Conservation (phyloP, 1,284 basidiomycete genomes). For the Cutaneotrichosporon cyanovorans region DNA sequence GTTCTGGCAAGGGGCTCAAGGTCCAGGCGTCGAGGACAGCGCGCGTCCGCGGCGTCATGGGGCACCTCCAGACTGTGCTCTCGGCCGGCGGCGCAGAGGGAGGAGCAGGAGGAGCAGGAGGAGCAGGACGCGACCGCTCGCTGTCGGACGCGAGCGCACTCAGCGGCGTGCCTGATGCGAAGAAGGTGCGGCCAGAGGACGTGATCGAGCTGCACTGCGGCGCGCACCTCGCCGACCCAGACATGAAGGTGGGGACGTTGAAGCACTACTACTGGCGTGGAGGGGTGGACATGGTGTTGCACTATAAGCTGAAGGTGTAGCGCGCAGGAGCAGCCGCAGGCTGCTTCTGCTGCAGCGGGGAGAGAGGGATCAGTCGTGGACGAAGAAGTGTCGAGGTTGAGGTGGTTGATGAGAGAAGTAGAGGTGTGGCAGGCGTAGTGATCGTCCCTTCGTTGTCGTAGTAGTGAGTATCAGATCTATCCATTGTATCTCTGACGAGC, state of each 20-base stretch:
- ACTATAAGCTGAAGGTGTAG: slow-evolving; percentile 59
- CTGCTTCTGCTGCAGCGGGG: too few species aligned
- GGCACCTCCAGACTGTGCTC: slow-evolving; percentile 8
- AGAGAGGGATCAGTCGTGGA: too few species aligned
- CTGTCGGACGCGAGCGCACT: slow-evolving; percentile 9
- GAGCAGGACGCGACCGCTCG: slow-evolving; percentile 5
- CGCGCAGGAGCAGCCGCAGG: background rate
- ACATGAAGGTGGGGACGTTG: slow-evolving; percentile 81
- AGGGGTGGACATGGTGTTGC: slow-evolving; percentile 68
- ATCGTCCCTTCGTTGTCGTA: too few species aligned
- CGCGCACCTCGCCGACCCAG: slow-evolving; percentile 65
- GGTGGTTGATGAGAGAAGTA: too few species aligned
- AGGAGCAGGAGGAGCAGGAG: too few species aligned
- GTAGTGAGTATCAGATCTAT: too few species aligned
- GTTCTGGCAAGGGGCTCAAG: slow-evolving; percentile 6
- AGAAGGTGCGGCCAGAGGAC: slow-evolving; percentile 55
- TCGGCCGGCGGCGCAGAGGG: too few species aligned
- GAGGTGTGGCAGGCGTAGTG: too few species aligned
- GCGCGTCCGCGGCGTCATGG: slow-evolving; percentile 16
- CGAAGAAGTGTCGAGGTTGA: too few species aligned
- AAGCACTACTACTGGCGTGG: slow-evolving; percentile 79
- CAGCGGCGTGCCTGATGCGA: slow-evolving; percentile 5
- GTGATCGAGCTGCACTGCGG: slow-evolving; percentile 82
- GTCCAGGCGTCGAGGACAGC: slow-evolving; percentile 20
- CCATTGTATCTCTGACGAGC: too few species aligned